Evolutionary conservation across 1,284 basidiomycete species (phyloP).

Genomic region (Fistulina hepatica): DNA sequence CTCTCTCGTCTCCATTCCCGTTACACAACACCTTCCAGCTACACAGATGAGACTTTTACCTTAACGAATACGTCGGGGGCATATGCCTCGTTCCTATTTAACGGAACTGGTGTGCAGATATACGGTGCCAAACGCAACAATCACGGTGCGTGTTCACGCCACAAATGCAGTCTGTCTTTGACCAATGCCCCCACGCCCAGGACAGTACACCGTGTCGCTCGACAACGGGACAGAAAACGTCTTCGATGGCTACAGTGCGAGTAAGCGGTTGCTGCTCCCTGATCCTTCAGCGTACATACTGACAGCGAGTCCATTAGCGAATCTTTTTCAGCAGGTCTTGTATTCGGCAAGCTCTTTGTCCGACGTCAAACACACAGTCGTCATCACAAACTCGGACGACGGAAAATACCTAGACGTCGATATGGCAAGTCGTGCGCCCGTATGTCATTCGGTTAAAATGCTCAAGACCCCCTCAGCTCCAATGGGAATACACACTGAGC

Average conservation of each 20-base stretch:
- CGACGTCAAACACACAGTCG: constrained; percentile 16
- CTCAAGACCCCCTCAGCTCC: too few relatives aligned
- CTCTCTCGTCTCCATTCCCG: background rate
- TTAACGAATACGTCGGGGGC: constrained; percentile 13
- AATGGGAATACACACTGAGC: too few relatives aligned
- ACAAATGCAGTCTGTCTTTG: too few relatives aligned
- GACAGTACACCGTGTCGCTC: constrained; percentile 20
- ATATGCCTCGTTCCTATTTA: constrained; percentile 24
- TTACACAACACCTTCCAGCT: constrained; percentile 4
- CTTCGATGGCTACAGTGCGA: constrained; percentile 15
- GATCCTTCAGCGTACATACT: too few relatives aligned
- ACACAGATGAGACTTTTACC: constrained; percentile 16
- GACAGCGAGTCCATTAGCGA: constrained; percentile 8
- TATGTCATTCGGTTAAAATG: background rate
- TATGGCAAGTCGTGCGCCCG: constrained; percentile 16
- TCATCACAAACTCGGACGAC: constrained; percentile 21
- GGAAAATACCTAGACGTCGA: constrained; percentile 22
- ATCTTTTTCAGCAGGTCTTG: constrained; percentile 20
- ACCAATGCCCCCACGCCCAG: too few relatives aligned
- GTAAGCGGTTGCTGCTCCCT: too few relatives aligned
- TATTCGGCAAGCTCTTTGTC: constrained; percentile 20
- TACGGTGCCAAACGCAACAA: constrained; percentile 26
- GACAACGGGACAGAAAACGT: constrained; percentile 16
- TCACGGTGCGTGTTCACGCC: constrained; percentile 21
- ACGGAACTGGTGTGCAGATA: constrained; percentile 26